phyloP scores from a whole-genome alignment of 2,329 filamentous ascomycete genomes.

The Beauveria rudraprayagi region DNA sequence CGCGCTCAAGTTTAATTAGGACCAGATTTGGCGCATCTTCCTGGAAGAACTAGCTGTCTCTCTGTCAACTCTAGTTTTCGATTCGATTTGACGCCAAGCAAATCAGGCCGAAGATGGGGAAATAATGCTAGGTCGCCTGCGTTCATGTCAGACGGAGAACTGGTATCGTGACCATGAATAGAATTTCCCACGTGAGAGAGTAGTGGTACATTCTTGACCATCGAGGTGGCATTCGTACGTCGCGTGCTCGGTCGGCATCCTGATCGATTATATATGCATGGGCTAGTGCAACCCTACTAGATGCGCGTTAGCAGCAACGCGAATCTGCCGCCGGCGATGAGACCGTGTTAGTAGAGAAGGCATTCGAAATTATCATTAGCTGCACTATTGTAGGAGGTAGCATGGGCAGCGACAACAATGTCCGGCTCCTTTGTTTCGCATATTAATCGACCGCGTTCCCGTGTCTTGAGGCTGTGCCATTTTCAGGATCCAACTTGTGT shows the following conservation, averaged over 20 bases:
- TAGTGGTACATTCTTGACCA: not conserved
- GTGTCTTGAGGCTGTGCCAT: not conserved
- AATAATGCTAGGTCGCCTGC: not conserved
- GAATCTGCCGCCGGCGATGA: slow-evolving; percentile 2
- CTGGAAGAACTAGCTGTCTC: not conserved
- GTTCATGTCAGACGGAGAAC: not conserved
- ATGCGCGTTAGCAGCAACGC: slow-evolving; percentile 8
- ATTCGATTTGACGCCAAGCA: too few species aligned
- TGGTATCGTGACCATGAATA: slow-evolving; percentile 4
- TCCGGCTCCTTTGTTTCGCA: not conserved
- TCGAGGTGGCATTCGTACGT: not conserved
- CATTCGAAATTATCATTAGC: not conserved
- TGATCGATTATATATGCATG: not conserved
- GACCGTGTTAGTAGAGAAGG: not conserved
- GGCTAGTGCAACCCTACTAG: not conserved
- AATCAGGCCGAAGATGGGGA: too few species aligned
- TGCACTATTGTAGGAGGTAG: not conserved
- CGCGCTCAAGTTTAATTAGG: slow-evolving; percentile 2
- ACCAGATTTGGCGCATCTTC: not conserved
- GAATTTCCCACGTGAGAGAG: slow-evolving; percentile 2
- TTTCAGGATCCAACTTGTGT: not conserved
- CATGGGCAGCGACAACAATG: not conserved
- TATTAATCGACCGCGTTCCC: not conserved
- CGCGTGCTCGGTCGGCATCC: slow-evolving; percentile 4
- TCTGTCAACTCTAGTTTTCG: not conserved